Percentiles rank a stretch among this genome's conserved stretches.
These are phyloP conservation scores for Hortaea sp. DNA, from an alignment of 2,329 filamentous ascomycete genomes.

Conservation along the genomic window DNA sequence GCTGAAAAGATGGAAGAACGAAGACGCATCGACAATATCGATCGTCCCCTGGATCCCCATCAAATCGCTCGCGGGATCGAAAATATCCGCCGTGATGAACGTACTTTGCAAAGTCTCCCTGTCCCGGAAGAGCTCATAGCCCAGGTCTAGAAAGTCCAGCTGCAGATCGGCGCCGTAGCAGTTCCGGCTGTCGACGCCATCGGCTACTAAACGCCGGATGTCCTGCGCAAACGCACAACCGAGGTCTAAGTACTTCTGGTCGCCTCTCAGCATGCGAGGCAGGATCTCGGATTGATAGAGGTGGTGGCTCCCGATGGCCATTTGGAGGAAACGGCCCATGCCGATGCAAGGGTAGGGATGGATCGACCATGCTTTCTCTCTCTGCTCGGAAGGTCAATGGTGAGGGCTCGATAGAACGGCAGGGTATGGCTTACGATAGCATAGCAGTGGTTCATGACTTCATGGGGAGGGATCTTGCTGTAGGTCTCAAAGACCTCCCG, in stretches of 20 bases:
- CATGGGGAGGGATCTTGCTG: slow-evolving; percentile 25
- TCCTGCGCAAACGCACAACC: slow-evolving; percentile 33
- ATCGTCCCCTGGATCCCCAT: slow-evolving; percentile 29
- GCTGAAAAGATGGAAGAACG: slow-evolving; percentile 37
- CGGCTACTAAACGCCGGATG: slow-evolving; percentile 27
- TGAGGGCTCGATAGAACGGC: background rate
- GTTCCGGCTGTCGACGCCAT: slow-evolving; percentile 25
- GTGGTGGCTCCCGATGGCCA: slow-evolving; percentile 11
- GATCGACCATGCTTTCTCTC: slow-evolving; percentile 8
- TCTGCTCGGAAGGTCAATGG: slow-evolving; percentile 7
- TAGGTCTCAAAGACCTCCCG: slow-evolving; percentile 30
- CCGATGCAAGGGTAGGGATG: slow-evolving; percentile 11
- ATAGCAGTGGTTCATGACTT: slow-evolving; percentile 28
- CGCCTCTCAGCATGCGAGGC: slow-evolving; percentile 14
- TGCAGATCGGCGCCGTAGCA: slow-evolving; percentile 26
- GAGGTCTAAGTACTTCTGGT: slow-evolving; percentile 29
- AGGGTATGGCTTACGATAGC: slow-evolving; percentile 1
- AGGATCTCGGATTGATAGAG: slow-evolving; percentile 18
- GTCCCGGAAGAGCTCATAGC: slow-evolving; percentile 31
- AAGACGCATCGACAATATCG: slow-evolving; percentile 32
- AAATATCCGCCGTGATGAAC: slow-evolving; percentile 28
- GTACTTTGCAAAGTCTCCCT: slow-evolving; percentile 18
- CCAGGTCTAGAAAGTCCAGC: slow-evolving; percentile 26
- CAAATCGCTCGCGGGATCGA: slow-evolving; percentile 17
- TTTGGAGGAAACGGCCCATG: slow-evolving; percentile 7